Conservation (phyloP, 2,329 filamentous ascomycete genomes). For the Fusarium graminum region DNA sequence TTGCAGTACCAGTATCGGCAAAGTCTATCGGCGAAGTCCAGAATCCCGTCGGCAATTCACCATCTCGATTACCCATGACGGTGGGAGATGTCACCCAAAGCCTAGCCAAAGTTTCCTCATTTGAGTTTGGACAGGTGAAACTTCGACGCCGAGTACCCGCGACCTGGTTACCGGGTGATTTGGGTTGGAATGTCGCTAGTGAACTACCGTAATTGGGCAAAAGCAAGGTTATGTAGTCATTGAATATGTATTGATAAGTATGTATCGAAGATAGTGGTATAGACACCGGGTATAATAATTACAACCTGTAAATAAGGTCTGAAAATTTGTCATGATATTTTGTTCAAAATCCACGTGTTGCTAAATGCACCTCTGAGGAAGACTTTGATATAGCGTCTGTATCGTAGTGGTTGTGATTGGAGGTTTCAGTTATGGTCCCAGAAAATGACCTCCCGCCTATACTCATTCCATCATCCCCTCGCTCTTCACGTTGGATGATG, state of each 20-base stretch:
- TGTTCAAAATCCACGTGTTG: conserved; percentile 41
- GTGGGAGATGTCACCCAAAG: too few species aligned
- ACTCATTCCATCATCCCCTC: conserved; percentile 40
- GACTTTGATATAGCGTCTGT: conserved; percentile 43
- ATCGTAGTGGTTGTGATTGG: conserved; percentile 31
- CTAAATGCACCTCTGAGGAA: conserved; percentile 46
- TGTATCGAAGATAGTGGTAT: neutral
- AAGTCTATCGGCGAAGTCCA: too few species aligned
- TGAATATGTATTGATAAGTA: neutral
- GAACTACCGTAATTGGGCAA: neutral
- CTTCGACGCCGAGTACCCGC: too few species aligned
- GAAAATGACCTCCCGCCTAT: conserved; percentile 36
- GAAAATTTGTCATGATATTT: neutral
- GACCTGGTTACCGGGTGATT: neutral
- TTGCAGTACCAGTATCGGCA: too few species aligned
- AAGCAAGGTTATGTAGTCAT: neutral
- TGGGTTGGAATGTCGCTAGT: neutral
- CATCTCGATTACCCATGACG: too few species aligned
- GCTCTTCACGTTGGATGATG: conserved; percentile 37
- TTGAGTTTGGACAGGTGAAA: too few species aligned
- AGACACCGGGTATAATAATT: conserved; percentile 36
- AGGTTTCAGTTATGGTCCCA: conserved; percentile 29
- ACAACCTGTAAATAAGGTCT: neutral
- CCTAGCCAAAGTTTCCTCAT: too few species aligned
- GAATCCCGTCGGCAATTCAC: too few species aligned